A percentile compares a stretch with the other conserved stretches of the same genome.
These are phyloP conservation scores for Colletotrichum sp. DNA, from an alignment of 2,329 filamentous ascomycete species.

Conservation along the genomic window DNA sequence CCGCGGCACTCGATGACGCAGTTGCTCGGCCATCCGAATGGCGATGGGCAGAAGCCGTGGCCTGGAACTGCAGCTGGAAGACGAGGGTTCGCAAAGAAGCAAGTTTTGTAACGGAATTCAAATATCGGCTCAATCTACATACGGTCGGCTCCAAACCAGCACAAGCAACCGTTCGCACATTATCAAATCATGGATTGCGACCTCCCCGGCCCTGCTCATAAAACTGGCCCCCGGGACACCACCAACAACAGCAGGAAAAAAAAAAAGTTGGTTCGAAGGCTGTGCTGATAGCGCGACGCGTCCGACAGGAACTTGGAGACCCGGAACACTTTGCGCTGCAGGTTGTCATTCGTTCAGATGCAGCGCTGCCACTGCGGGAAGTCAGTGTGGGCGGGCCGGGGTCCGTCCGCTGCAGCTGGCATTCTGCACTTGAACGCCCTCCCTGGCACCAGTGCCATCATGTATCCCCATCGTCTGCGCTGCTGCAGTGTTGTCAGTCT, in stretches of 20 bases:
- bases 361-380: neutral
- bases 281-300: conserved; percentile 15
- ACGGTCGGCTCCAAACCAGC: neutral
- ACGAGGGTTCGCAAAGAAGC: neutral
- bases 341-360: neutral
- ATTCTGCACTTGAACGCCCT: neutral
- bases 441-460: neutral
- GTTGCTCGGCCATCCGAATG: conserved; percentile 13
- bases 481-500: neutral
- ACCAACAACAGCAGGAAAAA: neutral
- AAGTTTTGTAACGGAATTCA: neutral
- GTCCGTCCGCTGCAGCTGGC: neutral
- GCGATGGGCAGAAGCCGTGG: neutral
- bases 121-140: neutral
- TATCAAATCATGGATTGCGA: neutral
- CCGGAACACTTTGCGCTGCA: neutral
- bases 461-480: neutral
- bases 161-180: neutral
- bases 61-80: neutral
- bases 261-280: neutral
- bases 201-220: neutral
- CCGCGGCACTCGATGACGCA: neutral
- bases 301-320: neutral
- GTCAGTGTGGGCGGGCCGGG: neutral
- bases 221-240: neutral